These are phyloP conservation scores for Tylopilus plumbeoviolaceoides DNA, from an alignment of 768 basidiomycete genomes.

Conservation along the genomic window DNA sequence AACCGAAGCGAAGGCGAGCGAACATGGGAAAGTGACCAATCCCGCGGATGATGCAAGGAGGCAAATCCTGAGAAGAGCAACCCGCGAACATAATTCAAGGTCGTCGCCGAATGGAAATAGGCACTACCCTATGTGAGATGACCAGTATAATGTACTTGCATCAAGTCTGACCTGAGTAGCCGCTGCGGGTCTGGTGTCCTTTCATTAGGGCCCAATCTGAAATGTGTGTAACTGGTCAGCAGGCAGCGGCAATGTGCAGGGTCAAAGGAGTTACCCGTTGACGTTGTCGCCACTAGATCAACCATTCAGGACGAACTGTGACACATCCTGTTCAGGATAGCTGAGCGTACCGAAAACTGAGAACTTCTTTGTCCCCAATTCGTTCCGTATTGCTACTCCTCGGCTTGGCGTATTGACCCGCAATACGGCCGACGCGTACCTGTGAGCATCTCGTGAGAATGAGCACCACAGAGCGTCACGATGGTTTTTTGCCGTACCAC, in stretches of 20 bases:
- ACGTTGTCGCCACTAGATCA: constrained; percentile 85
- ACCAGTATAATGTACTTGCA: background rate
- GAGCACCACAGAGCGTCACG: background rate
- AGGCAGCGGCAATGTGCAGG: background rate
- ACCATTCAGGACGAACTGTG: background rate
- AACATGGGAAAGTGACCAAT: constrained; percentile 92
- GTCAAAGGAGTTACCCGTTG: constrained; percentile 59
- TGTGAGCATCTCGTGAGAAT: constrained; percentile 24
- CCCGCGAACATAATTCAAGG: constrained; percentile 87
- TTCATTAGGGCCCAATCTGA: constrained; percentile 62
- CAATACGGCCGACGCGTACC: constrained; percentile 87
- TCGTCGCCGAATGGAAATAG: constrained; percentile 94
- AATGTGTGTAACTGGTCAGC: background rate
- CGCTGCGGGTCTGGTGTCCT: constrained; percentile 89
- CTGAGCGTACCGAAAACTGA: constrained; percentile 76
- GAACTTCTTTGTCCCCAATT: constrained; percentile 68
- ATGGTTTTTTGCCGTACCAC: constrained; percentile 52
- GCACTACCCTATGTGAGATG: constrained; percentile 48
- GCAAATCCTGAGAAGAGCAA: constrained; percentile 92
- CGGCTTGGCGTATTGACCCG: constrained; percentile 96
- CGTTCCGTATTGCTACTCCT: constrained; percentile 80
- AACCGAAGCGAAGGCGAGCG: constrained; percentile 74
- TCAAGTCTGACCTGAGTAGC: constrained; percentile 55
- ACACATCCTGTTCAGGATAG: background rate
- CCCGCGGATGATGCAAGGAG: constrained; percentile 82